phyloP scores from a whole-genome alignment of 106 monocot species.

The Posidonia australis region DNA sequence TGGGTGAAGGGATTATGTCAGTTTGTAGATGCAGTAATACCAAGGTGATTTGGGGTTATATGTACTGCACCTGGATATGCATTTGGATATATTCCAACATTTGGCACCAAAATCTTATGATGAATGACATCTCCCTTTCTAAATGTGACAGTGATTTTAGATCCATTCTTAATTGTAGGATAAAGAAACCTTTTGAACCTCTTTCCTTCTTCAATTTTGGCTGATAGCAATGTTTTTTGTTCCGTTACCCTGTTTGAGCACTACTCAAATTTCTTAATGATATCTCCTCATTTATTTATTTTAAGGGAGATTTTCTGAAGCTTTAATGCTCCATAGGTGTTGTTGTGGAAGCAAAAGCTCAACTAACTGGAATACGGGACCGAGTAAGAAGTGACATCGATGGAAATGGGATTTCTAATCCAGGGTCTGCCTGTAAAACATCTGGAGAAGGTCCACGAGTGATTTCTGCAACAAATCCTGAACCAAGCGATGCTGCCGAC shows the following conservation, averaged over 20 bases:
- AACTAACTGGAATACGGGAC: slow-evolving; percentile 72
- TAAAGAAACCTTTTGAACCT: too few relatives aligned
- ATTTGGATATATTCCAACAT: too few relatives aligned
- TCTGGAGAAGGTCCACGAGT: slow-evolving; percentile 39
- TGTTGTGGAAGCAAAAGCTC: slow-evolving; percentile 84
- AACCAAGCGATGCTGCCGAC: slow-evolving; percentile 79
- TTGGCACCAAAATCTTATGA: too few relatives aligned
- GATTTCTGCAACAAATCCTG: slow-evolving; percentile 76
- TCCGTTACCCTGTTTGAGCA: neutral
- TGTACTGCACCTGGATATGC: too few relatives aligned
- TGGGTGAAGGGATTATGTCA: too few relatives aligned
- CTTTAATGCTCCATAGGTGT: slow-evolving; percentile 33
- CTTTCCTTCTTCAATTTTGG: too few relatives aligned
- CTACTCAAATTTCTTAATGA: neutral
- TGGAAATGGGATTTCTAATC: slow-evolving; percentile 16
- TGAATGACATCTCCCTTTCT: too few relatives aligned
- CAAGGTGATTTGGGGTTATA: too few relatives aligned
- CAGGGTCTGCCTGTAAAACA: slow-evolving; percentile 6
- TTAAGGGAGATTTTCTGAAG: neutral
- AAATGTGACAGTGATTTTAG: too few relatives aligned
- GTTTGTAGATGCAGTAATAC: too few relatives aligned
- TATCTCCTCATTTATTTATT: slow-evolving; percentile 3
- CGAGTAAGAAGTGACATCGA: slow-evolving; percentile 68
- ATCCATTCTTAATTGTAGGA: too few relatives aligned
- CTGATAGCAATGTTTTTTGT: too few relatives aligned